Conservation (phyloP, 1,284 basidiomycete genomes). For the Melampsora abietis-canadensis region DNA sequence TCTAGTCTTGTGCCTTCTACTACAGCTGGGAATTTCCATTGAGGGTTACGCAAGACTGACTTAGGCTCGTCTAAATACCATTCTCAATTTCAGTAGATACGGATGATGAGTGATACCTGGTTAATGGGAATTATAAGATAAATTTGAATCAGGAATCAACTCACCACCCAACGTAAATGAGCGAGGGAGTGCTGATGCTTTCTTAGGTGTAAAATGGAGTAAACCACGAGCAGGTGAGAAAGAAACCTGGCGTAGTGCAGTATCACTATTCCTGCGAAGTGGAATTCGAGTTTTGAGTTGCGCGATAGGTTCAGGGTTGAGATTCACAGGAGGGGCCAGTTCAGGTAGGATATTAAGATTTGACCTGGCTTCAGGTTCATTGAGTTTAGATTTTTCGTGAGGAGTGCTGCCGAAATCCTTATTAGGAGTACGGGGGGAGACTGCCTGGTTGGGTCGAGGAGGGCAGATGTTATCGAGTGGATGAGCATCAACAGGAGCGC, state of each 20-base stretch:
- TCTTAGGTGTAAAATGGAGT: neutral
- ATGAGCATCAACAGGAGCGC: neutral
- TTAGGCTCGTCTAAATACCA: too few species aligned
- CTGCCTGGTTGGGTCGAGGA: neutral
- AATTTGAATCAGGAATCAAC: neutral
- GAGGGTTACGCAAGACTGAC: too few species aligned
- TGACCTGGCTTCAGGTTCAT: neutral
- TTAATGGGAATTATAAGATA: neutral
- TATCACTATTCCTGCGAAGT: slow-evolving; percentile 28
- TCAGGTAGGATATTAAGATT: neutral
- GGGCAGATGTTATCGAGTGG: neutral
- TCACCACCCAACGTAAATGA: neutral
- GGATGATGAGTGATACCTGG: too few species aligned
- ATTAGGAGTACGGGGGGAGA: neutral
- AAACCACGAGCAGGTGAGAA: neutral
- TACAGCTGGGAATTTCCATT: too few species aligned
- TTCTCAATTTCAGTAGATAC: too few species aligned
- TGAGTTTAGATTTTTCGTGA: neutral
- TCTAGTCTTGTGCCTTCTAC: too few species aligned
- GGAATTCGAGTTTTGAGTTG: neutral
- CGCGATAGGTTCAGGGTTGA: neutral
- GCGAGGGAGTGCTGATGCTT: neutral
- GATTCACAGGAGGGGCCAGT: neutral
- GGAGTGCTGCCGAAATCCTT: neutral
- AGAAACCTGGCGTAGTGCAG: slow-evolving; percentile 1